Base-by-base conservation (phyloP, 106 monocot species). In the Iris macrosiphon region DNA sequence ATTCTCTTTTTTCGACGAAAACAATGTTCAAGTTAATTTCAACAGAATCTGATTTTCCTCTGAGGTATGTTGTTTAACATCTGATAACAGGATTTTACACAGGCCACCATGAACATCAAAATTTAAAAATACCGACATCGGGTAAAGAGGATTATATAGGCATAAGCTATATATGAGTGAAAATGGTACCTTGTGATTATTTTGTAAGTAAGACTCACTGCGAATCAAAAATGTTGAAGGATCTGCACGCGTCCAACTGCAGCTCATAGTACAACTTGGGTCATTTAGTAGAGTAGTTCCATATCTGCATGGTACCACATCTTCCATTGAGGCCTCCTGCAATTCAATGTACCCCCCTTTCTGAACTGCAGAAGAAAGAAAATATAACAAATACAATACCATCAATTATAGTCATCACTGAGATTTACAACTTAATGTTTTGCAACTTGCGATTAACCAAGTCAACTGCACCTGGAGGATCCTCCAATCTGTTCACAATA, bases 221-320 rank as follows among this genome's bases (percentile, higher is more conserved):
- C 96, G 75, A 42, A 98, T 75, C 39, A 87, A 60, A 73, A 98
- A 98, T 55, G 79, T 83, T 25, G 96, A 73, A 65, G 86, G 86
- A 72, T 98, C 96, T 43, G 90, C 66, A 47, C 53, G 78, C 39
- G 87, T 58, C 85, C 96, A 98, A 68, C 78, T 98, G 54, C 88
- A 86, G 10, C 48, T 17, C 21, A 59, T 39, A 31, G 40, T 78
- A 60, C 72, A 90, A 40, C 15, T 77, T 31, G 69, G 45, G 55
- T 98, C 96, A 67, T 75, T 79, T 54, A 77, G 61, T 67, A 98
- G 86, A 53, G 96, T 98, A 20, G 76, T 59, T 34, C 96, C 96
- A 60, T 90, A 98, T 42, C 39, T 69, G 60, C 63, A 82, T 24
- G 55, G 66, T 47, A 22, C 32, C 16, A 27, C 38, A 51, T 76